Evolutionary conservation across 345 rosid species (phyloP).

Genomic region (Anacardium occidentale): DNA sequence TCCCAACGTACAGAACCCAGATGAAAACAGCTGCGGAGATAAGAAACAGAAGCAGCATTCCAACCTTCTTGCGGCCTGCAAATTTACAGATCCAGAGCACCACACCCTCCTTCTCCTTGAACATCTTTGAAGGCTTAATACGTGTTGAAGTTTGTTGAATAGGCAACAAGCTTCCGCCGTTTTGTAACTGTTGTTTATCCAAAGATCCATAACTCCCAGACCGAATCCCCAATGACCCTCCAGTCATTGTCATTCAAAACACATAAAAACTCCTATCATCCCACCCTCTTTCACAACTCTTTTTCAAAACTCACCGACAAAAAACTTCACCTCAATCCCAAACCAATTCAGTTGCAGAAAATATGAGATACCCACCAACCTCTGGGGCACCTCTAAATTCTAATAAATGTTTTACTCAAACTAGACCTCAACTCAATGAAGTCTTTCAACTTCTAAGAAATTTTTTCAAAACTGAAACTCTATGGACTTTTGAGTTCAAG

Average conservation of each 20-base stretch:
- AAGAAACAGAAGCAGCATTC: conserved; percentile 81
- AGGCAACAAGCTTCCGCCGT: conserved; percentile 45
- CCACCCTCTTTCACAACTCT: conserved; percentile 14
- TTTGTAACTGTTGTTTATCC: conserved; percentile 67
- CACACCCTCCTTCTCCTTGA: conserved; percentile 76
- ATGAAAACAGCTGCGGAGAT: conserved; percentile 82
- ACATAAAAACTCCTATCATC: conserved; percentile 41
- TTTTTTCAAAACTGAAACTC: background rate
- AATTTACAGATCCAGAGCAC: conserved; percentile 85
- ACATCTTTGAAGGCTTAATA: conserved; percentile 69
- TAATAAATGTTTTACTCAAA: no score
- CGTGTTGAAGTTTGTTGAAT: conserved; percentile 47
- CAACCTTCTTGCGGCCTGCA: conserved; percentile 90
- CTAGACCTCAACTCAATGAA: background rate
- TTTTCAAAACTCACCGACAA: conserved; percentile 16
- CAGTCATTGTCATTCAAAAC: conserved; percentile 50
- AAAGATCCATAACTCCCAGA: conserved; percentile 84
- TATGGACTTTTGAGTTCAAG: background rate
- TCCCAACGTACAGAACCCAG: conserved; percentile 80
- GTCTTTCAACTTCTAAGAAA: background rate
- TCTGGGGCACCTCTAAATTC: conserved; percentile 21
- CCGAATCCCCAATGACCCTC: conserved; percentile 71
- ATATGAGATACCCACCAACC: conserved; percentile 16
- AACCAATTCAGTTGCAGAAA: conserved; percentile 5
- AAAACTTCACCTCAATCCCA: background rate